Percentiles rank a stretch among this genome's conserved stretches.
phyloP scores from a whole-genome alignment of 495 filamentous ascomycete genomes.

The Aspergillus bridgeri region DNA sequence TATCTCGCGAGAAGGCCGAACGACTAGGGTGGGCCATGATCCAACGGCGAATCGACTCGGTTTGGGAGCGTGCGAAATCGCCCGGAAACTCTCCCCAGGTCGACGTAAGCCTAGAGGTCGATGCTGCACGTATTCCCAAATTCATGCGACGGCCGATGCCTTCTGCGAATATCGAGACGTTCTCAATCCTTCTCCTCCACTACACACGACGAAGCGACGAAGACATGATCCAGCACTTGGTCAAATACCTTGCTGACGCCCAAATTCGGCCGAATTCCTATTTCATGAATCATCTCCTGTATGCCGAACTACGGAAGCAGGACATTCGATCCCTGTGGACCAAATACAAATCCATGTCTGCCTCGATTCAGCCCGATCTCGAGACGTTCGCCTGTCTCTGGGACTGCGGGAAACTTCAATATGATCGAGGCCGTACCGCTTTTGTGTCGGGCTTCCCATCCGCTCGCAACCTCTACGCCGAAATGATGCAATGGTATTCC shows the following conservation, averaged over 20 bases:
- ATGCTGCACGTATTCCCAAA: slow-evolving; percentile 26
- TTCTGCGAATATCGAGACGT: slow-evolving; percentile 70
- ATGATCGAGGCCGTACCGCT: slow-evolving; percentile 41
- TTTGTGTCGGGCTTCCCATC: slow-evolving; percentile 36
- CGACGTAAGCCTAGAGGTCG: slow-evolving; percentile 14
- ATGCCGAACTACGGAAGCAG: slow-evolving; percentile 52
- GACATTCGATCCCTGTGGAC: slow-evolving; percentile 49
- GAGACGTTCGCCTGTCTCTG: slow-evolving; percentile 71
- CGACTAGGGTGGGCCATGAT: slow-evolving; percentile 76
- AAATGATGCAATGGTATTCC: slow-evolving; percentile 57
- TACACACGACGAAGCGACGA: slow-evolving; percentile 61
- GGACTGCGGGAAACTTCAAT: slow-evolving; percentile 52
- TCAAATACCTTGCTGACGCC: slow-evolving; percentile 52
- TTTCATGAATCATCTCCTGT: slow-evolving; percentile 73
- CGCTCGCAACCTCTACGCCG: slow-evolving; percentile 54
- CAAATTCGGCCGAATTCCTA: slow-evolving; percentile 63
- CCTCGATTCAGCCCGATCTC: slow-evolving; percentile 54
- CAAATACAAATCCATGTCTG: slow-evolving; percentile 52
- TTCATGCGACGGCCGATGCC: slow-evolving; percentile 45
- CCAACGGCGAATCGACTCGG: slow-evolving; percentile 56
- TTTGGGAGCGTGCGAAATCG: slow-evolving; percentile 40
- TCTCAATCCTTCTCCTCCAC: slow-evolving; percentile 68
- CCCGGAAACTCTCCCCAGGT: slow-evolving; percentile 16
- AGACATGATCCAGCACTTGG: slow-evolving; percentile 53
- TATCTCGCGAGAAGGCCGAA: slow-evolving; percentile 59